Base-by-base conservation (phyloP, 2,329 filamentous ascomycete genomes). In the Calonectria pauciramosa region DNA sequence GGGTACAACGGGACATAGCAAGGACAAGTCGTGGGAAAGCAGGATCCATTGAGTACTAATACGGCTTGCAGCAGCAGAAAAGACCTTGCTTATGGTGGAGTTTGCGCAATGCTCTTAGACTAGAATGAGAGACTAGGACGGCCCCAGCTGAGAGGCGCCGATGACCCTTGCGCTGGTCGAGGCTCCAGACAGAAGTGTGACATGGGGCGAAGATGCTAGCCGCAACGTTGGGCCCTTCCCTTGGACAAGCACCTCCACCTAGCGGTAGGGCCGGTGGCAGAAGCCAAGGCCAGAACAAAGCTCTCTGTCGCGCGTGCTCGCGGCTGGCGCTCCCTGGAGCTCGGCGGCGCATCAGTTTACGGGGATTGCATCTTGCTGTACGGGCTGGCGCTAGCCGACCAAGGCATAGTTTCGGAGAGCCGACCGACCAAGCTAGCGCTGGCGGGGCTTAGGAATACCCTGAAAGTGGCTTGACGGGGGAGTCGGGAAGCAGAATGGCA, bases 81-180 rank as follows among this genome's bases (percentile, higher is more conserved):
- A 49, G 52, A 44, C 54, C 64, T 68, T 76, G 68, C 54, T 75
- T 76, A 67, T 77, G 71, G 76, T 73, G 69, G 74, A 77, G 72
- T 77, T 77, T 72, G 38, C 26, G 34, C 71, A 65, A 51, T 70
- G 34, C 30, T 41, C 60, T 78, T 52, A 59, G 70, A 34, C 67
- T 71, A 56, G 76, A 67, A 59, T 64, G 52, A 66, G 49, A 34
- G 34, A 23, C 32, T 54, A 54, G 28, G 47, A 38, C 60, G 68
- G 56, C 56, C 49, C 20, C 41, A 49, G 38, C 63, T 49, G 34
- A 47, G 63, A 67, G 30, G 36, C 70, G 64, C 28, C 23, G 41
- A 47, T 36, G n/a, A 47, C 68, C 68, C 68, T 51, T 54, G 59
- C 34, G 34, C 26, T 26, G 38, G 34, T 65, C 47, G 56, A 65